Conservation (phyloP, 129 eudicot genomes). For the sunflower (Helianthus annuus) region DNA sequence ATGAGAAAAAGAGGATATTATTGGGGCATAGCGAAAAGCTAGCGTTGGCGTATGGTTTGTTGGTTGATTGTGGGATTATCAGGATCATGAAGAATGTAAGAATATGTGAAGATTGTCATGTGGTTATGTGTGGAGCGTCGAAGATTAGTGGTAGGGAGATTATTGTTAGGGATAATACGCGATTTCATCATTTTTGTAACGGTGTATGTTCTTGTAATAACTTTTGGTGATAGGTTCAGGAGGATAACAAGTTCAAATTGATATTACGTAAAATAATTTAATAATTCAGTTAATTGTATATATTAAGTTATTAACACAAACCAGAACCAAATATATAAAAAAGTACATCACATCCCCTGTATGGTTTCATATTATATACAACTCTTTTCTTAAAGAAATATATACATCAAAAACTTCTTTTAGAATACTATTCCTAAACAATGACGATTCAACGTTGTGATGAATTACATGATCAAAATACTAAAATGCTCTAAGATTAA, state of each 20-base stretch:
- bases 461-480: no score
- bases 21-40: conserved; percentile 57
- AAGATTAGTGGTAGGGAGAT: conserved; percentile 47
- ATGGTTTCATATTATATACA: no score
- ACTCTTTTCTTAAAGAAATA: no score
- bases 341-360: no score
- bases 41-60: conserved; percentile 54
- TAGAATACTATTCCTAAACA: no score
- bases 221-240: conserved; percentile 41
- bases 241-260: neutral
- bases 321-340: no score
- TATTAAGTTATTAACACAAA: no score
- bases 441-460: no score
- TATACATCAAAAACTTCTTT: no score
- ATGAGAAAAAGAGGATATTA: conserved; percentile 51
- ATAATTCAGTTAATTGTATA: no score
- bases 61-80: conserved; percentile 37
- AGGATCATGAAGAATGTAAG: conserved; percentile 57
- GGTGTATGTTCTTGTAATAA: conserved; percentile 60
- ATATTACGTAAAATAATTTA: no score
- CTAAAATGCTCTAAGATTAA: no score
- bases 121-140: conserved; percentile 51
- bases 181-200: conserved; percentile 49
- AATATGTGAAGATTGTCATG: conserved; percentile 64
- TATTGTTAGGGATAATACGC: conserved; percentile 50